phyloP scores from a whole-genome alignment of 768 basidiomycete genomes.

The Macrolepiota dolichaula region DNA sequence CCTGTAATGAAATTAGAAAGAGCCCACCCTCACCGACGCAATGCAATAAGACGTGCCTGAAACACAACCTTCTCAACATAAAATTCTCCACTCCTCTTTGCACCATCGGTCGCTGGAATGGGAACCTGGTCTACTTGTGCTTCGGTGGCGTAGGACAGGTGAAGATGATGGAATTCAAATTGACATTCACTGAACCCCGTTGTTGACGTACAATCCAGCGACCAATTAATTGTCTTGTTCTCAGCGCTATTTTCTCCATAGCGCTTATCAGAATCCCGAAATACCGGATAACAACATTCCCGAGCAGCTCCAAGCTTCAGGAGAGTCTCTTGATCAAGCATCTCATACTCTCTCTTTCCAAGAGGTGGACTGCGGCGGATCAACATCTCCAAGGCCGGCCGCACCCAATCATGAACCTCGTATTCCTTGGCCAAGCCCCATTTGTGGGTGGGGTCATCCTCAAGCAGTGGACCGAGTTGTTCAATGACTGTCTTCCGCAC shows the following conservation, averaged over 20 bases:
- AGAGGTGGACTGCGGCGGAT: conserved; percentile 2
- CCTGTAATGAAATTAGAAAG: background rate
- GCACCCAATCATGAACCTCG: conserved; percentile 27
- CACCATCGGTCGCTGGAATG: background rate
- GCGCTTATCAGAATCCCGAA: background rate
- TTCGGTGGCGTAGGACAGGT: background rate
- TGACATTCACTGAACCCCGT: background rate
- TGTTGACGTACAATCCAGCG: background rate
- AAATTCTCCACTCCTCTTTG: background rate
- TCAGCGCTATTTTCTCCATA: background rate
- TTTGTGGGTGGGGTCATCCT: conserved; percentile 22
- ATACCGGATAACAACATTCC: conserved; percentile 1
- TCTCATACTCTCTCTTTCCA: background rate
- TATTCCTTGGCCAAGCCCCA: conserved; percentile 29
- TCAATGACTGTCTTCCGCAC: conserved; percentile 27
- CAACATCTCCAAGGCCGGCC: background rate
- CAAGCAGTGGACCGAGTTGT: conserved; percentile 16
- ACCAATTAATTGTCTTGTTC: background rate
- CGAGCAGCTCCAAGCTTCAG: background rate
- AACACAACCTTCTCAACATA: conserved; percentile 8
- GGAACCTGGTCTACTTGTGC: background rate
- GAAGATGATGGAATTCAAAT: background rate
- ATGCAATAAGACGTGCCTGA: background rate
- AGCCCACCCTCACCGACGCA: background rate
- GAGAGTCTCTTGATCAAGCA: background rate